Conservation (phyloP, 768 basidiomycete species). For the Termitomyces sp. region DNA sequence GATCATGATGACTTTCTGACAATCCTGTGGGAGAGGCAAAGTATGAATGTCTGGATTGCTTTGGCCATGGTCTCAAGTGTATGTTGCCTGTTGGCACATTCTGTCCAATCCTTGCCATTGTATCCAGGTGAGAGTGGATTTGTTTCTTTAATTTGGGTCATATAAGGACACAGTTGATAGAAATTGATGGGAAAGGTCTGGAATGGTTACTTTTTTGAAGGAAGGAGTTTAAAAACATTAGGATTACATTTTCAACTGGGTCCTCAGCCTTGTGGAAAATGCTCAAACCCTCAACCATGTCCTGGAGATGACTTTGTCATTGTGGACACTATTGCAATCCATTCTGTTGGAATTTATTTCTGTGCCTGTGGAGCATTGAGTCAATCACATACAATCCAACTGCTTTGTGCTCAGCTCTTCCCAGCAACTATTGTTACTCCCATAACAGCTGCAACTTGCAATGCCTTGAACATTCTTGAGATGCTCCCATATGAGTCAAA, state of each 20-base stretch:
- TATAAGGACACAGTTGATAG: too few species aligned
- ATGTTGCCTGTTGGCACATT: not conserved
- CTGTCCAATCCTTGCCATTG: constrained; percentile 1
- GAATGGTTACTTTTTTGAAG: constrained; percentile 11
- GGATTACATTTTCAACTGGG: constrained; percentile 28
- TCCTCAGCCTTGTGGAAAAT: constrained; percentile 16
- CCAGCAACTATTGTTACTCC: constrained; percentile 26
- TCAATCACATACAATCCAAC: constrained; percentile 20
- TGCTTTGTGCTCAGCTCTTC: constrained; percentile 26
- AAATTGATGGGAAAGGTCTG: not conserved
- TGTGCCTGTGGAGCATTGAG: constrained; percentile 23
- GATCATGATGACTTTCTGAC: too few species aligned
- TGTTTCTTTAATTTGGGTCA: not conserved
- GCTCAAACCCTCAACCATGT: constrained; percentile 11
- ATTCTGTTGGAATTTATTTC: constrained; percentile 26
- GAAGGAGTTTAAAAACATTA: constrained; percentile 17
- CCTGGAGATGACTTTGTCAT: constrained; percentile 26
- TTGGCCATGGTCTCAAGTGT: not conserved
- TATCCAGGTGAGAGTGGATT: not conserved
- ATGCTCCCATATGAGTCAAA: not conserved
- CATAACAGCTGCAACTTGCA: constrained; percentile 12
- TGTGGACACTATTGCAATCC: constrained; percentile 28
- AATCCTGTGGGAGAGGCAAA: not conserved
- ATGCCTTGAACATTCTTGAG: constrained; percentile 21
- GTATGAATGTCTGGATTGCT: constrained; percentile 8